Evolutionary conservation across 2,329 filamentous ascomycete genomes (phyloP).

Genomic region (Calonectria montana): DNA sequence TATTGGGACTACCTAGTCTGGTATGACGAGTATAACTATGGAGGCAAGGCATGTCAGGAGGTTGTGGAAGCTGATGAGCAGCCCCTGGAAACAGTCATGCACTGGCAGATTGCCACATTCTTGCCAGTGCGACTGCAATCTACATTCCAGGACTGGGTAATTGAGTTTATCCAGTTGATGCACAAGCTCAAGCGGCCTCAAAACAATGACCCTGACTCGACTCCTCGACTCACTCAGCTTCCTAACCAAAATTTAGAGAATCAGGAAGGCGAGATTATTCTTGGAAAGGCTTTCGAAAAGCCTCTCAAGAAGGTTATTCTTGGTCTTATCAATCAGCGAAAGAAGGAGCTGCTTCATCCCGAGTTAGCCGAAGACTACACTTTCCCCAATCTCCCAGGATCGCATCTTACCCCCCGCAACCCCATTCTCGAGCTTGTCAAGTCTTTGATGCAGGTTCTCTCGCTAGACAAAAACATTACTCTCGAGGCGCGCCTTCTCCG

Average conservation of each 20-base stretch:
- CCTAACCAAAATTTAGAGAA: conserved; percentile 69
- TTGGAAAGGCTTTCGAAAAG: conserved; percentile 87
- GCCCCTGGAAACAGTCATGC: conserved; percentile 90
- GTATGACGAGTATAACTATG: conserved; percentile 99
- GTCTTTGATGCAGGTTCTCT: conserved; percentile 90
- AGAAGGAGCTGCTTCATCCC: conserved; percentile 88
- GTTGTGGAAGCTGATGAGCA: conserved; percentile 81
- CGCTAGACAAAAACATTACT: conserved; percentile 88
- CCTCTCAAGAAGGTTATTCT: conserved; percentile 91
- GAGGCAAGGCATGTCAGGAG: conserved; percentile 89
- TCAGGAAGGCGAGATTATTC: conserved; percentile 71
- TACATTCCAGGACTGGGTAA: conserved; percentile 90
- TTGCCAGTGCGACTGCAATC: conserved; percentile 83
- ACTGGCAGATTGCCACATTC: conserved; percentile 96
- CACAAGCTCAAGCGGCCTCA: conserved; percentile 81
- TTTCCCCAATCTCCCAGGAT: conserved; percentile 84
- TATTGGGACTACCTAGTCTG: conserved; percentile 99
- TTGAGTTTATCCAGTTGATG: conserved; percentile 96
- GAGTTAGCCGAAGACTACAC: conserved; percentile 88
- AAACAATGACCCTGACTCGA: conserved; percentile 61
- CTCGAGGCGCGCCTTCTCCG: conserved; percentile 89
- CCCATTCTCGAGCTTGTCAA: conserved; percentile 93
- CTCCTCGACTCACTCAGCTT: conserved; percentile 68
- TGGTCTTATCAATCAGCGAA: conserved; percentile 84
- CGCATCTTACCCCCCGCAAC: conserved; percentile 67